phyloP scores from a whole-genome alignment of 2,329 filamentous ascomycete genomes.

The Akanthomyces lecanii region DNA sequence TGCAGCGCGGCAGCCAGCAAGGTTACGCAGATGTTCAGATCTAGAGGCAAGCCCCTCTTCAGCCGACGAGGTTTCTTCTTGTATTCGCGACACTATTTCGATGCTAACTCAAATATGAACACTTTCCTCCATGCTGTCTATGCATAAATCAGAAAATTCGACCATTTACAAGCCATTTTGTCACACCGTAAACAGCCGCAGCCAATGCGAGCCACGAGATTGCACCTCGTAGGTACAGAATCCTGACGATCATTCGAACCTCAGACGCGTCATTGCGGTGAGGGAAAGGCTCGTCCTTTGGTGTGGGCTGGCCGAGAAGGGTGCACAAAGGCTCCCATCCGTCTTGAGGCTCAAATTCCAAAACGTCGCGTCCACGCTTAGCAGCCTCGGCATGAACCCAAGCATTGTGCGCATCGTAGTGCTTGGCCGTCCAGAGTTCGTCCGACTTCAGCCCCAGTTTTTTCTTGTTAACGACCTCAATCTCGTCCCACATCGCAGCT shows the following conservation, averaged over 20 bases:
- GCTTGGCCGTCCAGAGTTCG: conserved; percentile 13
- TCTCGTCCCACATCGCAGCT: conserved; percentile 23
- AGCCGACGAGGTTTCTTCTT: too few relatives aligned
- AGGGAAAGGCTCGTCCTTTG: conserved; percentile 31
- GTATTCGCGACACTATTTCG: too few relatives aligned
- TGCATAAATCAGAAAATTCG: not conserved
- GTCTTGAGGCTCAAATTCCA: conserved; percentile 30
- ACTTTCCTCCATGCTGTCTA: too few relatives aligned
- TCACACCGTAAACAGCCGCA: not conserved
- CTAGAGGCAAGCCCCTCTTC: too few relatives aligned
- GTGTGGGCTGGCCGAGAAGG: conserved; percentile 34
- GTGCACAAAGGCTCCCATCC: conserved; percentile 42
- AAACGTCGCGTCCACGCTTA: conserved; percentile 26
- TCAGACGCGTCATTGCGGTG: conserved; percentile 27
- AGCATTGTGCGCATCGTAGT: conserved; percentile 24
- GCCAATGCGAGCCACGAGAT: conserved; percentile 17
- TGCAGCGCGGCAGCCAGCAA: too few relatives aligned
- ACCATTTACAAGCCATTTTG: not conserved
- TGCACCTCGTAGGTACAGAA: conserved; percentile 18
- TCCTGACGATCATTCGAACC: conserved; percentile 18
- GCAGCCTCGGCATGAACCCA: conserved; percentile 27
- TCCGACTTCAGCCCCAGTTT: conserved; percentile 16
- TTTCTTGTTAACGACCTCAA: conserved; percentile 19
- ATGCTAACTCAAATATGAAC: too few relatives aligned
- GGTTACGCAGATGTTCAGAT: too few relatives aligned